A percentile compares a stretch with the other conserved stretches of the same genome.
These are phyloP conservation scores for Phytophthora pisi DNA, from an alignment of 352 stramenopile genomes.

Conservation along the genomic window DNA sequence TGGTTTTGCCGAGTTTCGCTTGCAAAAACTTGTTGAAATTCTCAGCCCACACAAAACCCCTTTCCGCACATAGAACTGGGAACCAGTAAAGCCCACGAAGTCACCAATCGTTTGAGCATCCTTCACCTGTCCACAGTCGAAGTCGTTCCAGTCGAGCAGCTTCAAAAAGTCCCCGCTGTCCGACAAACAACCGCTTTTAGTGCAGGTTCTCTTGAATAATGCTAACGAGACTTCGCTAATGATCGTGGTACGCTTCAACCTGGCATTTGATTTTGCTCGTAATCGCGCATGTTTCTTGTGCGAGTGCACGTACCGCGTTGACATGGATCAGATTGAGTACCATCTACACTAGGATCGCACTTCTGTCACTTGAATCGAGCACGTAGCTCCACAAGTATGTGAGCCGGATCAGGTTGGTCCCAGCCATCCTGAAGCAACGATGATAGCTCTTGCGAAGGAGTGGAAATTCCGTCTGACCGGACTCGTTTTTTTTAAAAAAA, in stretches of 20 bases:
- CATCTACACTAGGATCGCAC: too few species aligned
- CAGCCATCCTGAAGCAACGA: too few species aligned
- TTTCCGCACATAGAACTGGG: conserved; percentile 8
- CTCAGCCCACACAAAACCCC: conserved; percentile 12
- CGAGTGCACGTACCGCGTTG: too few species aligned
- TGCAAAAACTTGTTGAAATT: conserved; percentile 6
- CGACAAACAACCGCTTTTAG: background rate
- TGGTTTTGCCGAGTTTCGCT: background rate
- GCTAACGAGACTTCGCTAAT: too few species aligned
- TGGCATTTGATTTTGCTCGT: too few species aligned
- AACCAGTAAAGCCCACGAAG: conserved; percentile 2
- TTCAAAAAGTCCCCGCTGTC: background rate
- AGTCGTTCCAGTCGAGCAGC: conserved; percentile 10
- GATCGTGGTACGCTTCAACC: too few species aligned
- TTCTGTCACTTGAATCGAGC: too few species aligned
- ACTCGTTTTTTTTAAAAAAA: background rate
- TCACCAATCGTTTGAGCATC: conserved; percentile 3
- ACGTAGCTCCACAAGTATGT: too few species aligned
- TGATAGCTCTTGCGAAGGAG: background rate
- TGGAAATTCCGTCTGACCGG: background rate
- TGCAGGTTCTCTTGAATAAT: too few species aligned
- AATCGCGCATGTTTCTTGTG: too few species aligned
- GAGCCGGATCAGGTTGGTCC: too few species aligned
- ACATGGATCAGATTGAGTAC: too few species aligned
- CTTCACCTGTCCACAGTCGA: conserved; percentile 2